Base-by-base conservation (phyloP, 1,284 basidiomycete species). In the Xanthoconium separans region DNA sequence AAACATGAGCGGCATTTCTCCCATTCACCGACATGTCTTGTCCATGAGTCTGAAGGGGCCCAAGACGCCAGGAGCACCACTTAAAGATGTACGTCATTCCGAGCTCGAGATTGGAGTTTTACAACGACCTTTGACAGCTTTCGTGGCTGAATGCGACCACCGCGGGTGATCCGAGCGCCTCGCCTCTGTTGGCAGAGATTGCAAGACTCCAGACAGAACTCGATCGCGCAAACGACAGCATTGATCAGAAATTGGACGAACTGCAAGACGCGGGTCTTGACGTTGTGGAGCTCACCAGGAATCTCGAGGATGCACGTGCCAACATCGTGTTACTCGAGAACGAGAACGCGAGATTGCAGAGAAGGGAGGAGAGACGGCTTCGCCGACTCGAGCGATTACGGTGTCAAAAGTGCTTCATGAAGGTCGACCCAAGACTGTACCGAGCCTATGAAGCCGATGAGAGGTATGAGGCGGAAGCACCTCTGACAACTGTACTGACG, bases 201-300 rank as follows among this genome's bases (percentile, higher is more conserved):
- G 75, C 73, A 39, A 80, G 85, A 27, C 70, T 91, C 47, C 87
- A 91, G 59, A 73, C 74, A 13, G 84, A 92, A 58, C 82, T 94
- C 18, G 84, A 88, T 57, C 75, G 68, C 2, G 91, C 90, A 5
- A 93, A 93, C 67, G 83, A 89, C 41, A 87, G 81, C 61, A 88
- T 94, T 47, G 91, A 94, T 61, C 84, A 91, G 62, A 93, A 93
- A 68, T 77, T 94, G 10, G 88, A 90, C 65, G 84, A 86, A 54
- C 82, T 94, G 6, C 87, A 90, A 63, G 83, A 90, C 54, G 87
- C 87, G 3, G 90, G 89, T 2, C 69, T 85, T 6, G 87, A 83
- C 31, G 83, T 83, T 27, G 81, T 91, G 39, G 81, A 78, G 10
- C 74, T 91, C 33, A 86, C 85, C 0, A 77, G 79, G 70, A 84